These are phyloP conservation scores for Hymenotorrendiella dingleyae DNA, from an alignment of 2,329 filamentous ascomycete species.

Conservation along the genomic window DNA sequence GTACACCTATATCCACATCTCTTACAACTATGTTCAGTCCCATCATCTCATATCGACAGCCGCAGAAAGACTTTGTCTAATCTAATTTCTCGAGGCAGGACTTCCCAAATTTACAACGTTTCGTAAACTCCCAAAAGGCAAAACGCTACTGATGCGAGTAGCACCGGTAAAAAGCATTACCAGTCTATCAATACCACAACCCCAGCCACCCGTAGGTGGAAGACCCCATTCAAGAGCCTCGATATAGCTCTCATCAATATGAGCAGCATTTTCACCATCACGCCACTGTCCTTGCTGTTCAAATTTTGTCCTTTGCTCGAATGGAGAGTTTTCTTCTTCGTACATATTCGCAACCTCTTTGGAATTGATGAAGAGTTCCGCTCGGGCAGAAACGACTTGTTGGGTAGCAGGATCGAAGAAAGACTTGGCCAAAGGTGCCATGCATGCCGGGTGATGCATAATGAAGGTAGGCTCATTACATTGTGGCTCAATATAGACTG, in stretches of 20 bases:
- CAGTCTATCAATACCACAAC: slow-evolving; percentile 83
- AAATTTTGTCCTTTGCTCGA: slow-evolving; percentile 81
- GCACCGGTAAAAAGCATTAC: slow-evolving; percentile 84
- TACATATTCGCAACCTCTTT: slow-evolving; percentile 93
- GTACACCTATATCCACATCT: too few relatives aligned
- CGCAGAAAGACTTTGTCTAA: too few relatives aligned
- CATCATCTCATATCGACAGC: background rate
- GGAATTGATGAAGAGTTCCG: slow-evolving; percentile 76
- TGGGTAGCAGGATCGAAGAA: slow-evolving; percentile 65
- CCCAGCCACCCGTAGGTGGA: slow-evolving; percentile 96
- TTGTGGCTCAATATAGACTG: slow-evolving; percentile 69
- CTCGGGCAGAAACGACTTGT: slow-evolving; percentile 73
- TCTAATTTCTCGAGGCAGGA: slow-evolving; percentile 8
- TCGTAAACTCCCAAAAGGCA: slow-evolving; percentile 82
- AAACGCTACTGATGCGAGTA: slow-evolving; percentile 74
- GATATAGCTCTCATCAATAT: slow-evolving; percentile 65
- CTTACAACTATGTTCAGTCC: too few relatives aligned
- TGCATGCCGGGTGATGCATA: slow-evolving; percentile 79
- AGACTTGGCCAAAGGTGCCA: slow-evolving; percentile 87
- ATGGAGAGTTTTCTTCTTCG: slow-evolving; percentile 93
- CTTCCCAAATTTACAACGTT: slow-evolving; percentile 49
- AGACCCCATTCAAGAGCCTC: slow-evolving; percentile 80
- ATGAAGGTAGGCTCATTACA: slow-evolving; percentile 76
- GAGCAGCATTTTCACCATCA: slow-evolving; percentile 29
- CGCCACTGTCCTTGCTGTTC: slow-evolving; percentile 46